Conservation (phyloP, 164 flowering plant genomes). For the Nymphaea colorata region DNA sequence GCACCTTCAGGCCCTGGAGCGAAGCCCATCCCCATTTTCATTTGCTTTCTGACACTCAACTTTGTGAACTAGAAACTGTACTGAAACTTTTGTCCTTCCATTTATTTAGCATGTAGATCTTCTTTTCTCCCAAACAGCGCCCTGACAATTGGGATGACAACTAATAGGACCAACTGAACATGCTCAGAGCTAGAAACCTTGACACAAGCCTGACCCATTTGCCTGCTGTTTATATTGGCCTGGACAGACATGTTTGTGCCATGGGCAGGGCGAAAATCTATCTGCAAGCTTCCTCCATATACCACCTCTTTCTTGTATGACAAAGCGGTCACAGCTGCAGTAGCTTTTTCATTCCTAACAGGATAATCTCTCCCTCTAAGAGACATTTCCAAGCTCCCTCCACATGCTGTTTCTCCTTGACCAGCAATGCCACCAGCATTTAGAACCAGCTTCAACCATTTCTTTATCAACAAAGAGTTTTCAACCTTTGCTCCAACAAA, state of each 20-base stretch:
- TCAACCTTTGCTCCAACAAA: slow-evolving; percentile 71
- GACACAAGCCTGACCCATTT: slow-evolving; percentile 70
- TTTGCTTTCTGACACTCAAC: too few species aligned
- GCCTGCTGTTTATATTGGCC: slow-evolving; percentile 59
- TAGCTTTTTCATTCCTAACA: slow-evolving; percentile 52
- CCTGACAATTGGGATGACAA: slow-evolving; percentile 40
- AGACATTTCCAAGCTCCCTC: slow-evolving; percentile 63
- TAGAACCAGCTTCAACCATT: slow-evolving; percentile 47
- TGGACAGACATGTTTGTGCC: slow-evolving; percentile 45
- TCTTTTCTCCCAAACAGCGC: slow-evolving; percentile 29
- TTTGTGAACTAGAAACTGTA: too few species aligned
- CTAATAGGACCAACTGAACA: slow-evolving; percentile 53
- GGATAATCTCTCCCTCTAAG: slow-evolving; percentile 78
- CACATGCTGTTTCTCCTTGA: slow-evolving; percentile 55
- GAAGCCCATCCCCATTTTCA: too few species aligned
- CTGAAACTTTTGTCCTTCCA: too few species aligned
- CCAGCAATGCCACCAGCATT: slow-evolving; percentile 60
- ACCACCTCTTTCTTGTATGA: slow-evolving; percentile 65
- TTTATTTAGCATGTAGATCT: not conserved
- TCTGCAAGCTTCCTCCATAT: slow-evolving; percentile 46
- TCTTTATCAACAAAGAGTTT: slow-evolving; percentile 50
- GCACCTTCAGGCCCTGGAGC: too few species aligned
- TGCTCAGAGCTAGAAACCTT: slow-evolving; percentile 64
- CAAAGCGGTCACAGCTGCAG: slow-evolving; percentile 43
- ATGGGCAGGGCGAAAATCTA: slow-evolving; percentile 48